phyloP scores from a whole-genome alignment of 768 basidiomycete genomes.

The Rhizopogon vinicolor region DNA sequence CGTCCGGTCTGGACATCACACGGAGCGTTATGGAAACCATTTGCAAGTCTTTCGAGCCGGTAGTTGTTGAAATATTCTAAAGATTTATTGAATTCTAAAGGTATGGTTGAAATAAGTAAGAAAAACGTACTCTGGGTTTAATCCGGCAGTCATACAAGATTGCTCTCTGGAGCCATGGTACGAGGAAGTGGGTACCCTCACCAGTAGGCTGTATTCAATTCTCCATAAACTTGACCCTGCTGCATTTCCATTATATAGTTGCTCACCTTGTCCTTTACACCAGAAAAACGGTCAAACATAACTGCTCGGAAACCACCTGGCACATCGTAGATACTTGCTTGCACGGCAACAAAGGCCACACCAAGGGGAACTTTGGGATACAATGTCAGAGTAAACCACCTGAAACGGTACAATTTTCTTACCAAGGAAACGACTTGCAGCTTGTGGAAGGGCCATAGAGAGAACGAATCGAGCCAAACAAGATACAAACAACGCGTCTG shows the following conservation, averaged over 20 bases:
- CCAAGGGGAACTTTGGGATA: constrained; percentile 30
- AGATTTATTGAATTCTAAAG: constrained; percentile 3
- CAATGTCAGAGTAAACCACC: constrained; percentile 6
- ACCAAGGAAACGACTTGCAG: constrained; percentile 48
- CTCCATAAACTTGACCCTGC: constrained; percentile 1
- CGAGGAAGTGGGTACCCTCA: constrained; percentile 94
- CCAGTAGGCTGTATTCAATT: constrained; percentile 58
- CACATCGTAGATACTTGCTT: constrained; percentile 64
- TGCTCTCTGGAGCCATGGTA: constrained; percentile 94
- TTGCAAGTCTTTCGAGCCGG: constrained; percentile 97
- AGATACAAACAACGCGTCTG: constrained; percentile 15
- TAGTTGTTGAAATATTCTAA: constrained; percentile 97
- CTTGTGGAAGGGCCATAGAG: constrained; percentile 48
- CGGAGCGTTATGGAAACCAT: constrained; percentile 98
- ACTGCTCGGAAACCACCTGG: constrained; percentile 93
- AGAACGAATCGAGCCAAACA: constrained; percentile 17
- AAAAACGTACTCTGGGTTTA: constrained; percentile 76
- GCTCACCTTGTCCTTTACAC: constrained; percentile 75
- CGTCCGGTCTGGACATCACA: constrained; percentile 92
- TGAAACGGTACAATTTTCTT: constrained; percentile 8
- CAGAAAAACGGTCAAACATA: constrained; percentile 97
- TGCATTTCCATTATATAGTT: not conserved
- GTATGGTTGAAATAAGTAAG: not conserved
- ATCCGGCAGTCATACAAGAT: constrained; percentile 98
- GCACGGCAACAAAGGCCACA: constrained; percentile 35